Evolutionary conservation across 2,329 filamentous ascomycete species (phyloP).

Genomic region (Chaetothyriales sp.): DNA sequence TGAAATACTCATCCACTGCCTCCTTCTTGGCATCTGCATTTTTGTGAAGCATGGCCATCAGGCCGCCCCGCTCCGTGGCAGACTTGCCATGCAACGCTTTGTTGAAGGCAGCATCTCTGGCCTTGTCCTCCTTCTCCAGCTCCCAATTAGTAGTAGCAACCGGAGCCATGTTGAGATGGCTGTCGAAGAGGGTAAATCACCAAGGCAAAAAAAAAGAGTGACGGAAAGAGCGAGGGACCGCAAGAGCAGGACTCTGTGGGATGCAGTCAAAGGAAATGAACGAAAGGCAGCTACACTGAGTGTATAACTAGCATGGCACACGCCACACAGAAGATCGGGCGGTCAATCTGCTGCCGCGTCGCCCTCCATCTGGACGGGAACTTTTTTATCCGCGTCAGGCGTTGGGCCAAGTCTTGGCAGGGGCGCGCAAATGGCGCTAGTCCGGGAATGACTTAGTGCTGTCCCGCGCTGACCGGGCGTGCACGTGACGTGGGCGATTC

Average conservation of each 20-base stretch:
- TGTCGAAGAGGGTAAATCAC: conserved; percentile 1
- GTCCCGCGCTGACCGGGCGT: too few relatives aligned
- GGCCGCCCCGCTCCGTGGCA: conserved; percentile 54
- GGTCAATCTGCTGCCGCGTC: too few relatives aligned
- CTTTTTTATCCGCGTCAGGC: neutral
- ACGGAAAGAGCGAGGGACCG: conserved; percentile 5
- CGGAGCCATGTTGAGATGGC: conserved; percentile 35
- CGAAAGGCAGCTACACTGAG: neutral
- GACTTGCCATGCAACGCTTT: conserved; percentile 72
- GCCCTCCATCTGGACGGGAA: neutral
- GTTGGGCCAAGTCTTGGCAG: neutral
- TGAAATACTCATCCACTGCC: conserved; percentile 84
- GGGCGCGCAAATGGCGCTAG: neutral
- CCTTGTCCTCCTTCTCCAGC: conserved; percentile 71
- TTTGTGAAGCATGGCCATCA: conserved; percentile 72
- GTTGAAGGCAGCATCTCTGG: conserved; percentile 81
- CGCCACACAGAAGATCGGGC: too few relatives aligned
- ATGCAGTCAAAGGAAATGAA: neutral
- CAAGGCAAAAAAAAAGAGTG: conserved; percentile 9
- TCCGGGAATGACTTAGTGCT: neutral
- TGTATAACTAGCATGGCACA: neutral
- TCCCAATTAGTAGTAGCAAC: conserved; percentile 19
- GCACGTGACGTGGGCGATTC: neutral
- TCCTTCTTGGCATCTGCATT: conserved; percentile 63
- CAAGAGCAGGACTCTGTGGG: conserved; percentile 5